Evolutionary conservation across 2,329 filamentous ascomycete species (phyloP), one percentile per base, ranked within the genome.

Genomic region (Pseudogymnoascus sp.): DNA sequence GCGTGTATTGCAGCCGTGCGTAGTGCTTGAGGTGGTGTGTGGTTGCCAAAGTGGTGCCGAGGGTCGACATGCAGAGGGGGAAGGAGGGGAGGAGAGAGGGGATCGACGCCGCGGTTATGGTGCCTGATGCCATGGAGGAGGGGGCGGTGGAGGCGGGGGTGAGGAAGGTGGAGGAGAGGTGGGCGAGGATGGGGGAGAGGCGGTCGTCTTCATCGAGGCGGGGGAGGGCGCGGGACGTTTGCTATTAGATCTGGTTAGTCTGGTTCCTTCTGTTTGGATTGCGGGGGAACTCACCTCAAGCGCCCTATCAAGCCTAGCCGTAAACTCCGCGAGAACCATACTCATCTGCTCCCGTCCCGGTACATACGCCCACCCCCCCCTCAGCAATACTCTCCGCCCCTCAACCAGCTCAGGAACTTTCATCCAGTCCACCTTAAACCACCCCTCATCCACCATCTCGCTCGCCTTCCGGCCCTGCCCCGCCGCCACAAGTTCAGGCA

Each of bases 351-450:
- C 92, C 63, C 87, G 83, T 11, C 88, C 86, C 0, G 94, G 93
- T 1, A 99, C 93, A 71, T 92, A 99, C 1, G 94, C 94, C 74
- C 91, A 94, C 2, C 94, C 94, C 28, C 78, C 85, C 68, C 82
- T 88, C 67, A 97, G 67, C 62, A 94, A 86, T 1, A 96, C 90
- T 60, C 84, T 83, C 60, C 93, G 82, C 58, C 83, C 77, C 75
- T 97, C 92, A 0, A 99, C 87, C 38, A 99, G 77, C 65, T 97
- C 93, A 0, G 93, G 91, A 1, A 99, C 94, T 35, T 87, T 84
- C 72, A 92, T 89, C 92, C 93, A 99, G 70, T 97, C 91, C 1
- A 97, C 91, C 77, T 97, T 97, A 80, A 95, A 96, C 88, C 91
- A 99, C 25, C 80, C 86, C 69, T 94, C 91, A 42, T 96, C 91